Base-by-base conservation (phyloP, 441 rosid genomes). In the Metrosideros polymorpha region DNA sequence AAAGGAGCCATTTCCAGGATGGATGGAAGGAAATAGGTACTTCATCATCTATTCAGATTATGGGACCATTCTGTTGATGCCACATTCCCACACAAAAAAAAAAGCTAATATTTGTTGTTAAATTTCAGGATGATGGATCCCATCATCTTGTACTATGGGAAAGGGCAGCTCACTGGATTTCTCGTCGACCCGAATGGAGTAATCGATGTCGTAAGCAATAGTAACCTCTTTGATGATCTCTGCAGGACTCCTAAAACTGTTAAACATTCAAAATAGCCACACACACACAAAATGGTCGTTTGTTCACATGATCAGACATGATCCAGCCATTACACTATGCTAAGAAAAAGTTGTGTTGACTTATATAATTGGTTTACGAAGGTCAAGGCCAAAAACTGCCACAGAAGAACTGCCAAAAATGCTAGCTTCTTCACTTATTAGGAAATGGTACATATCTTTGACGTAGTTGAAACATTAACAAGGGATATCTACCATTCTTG, bases 11-110 rank as follows among this genome's bases (percentile, higher is more conserved):
- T 96, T 97, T 87, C 97, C 99, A 4, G 99, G 99, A 82, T 97
- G 99, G 99, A 95, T 97, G 97, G 99, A 97, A 91, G 99, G 99
- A 88, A 97, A 95, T 83, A 94, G 99, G 99, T 94, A 87, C 42
- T 9, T 57, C n/a, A 49, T 52, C 22, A 71, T 39, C 79, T 0
- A 35, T 71, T 71, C 79, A 39, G n/a, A 71, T 39, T 39, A 39
- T 39, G 49, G 59, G 79, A 22, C 79, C 22, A 45, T 35, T 71
- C 47, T 22, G 24, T 71, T 0, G 47, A 71, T 39, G 79, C n/a
- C 79, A 71, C 22, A 39, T 71, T 39, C 79, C 5, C 0, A 24
- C 7, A 54, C 10, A 47, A 47, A 47, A 47, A 50, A 25, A 24
- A 54, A 19, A 22, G 49, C 79, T 71, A 71, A 71, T 90, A 8